Conservation (phyloP, 2,329 filamentous ascomycete species). For the Sporothrix schenckii region DNA sequence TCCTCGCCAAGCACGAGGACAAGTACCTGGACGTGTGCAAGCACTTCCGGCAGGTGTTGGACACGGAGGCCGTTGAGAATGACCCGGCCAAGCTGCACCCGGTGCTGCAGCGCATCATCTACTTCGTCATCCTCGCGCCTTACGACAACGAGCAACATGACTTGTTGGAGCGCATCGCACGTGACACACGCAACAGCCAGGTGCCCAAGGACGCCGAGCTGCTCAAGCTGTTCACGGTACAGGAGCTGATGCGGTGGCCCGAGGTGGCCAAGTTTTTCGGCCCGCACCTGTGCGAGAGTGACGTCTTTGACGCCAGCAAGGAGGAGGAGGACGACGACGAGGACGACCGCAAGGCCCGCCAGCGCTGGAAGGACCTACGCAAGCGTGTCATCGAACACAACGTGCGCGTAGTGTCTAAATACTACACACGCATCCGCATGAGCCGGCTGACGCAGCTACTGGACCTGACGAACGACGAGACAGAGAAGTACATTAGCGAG, state of each 20-base stretch:
- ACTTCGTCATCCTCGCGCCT: constrained; percentile 93
- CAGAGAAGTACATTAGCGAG: constrained; percentile 98
- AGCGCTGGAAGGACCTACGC: constrained; percentile 90
- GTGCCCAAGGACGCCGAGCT: constrained; percentile 81
- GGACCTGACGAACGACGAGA: constrained; percentile 91
- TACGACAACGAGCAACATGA: constrained; percentile 99
- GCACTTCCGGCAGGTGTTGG: constrained; percentile 93
- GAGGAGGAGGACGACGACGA: constrained; percentile 64
- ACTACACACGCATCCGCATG: constrained; percentile 97
- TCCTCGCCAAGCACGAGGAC: constrained; percentile 91
- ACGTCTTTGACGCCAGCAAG: constrained; percentile 77
- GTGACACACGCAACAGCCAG: constrained; percentile 77
- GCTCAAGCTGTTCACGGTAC: constrained; percentile 90
- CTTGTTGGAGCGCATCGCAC: constrained; percentile 87
- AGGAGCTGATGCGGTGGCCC: constrained; percentile 98
- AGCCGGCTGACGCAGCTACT: constrained; percentile 85
- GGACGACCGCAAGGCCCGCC: constrained; percentile 76
- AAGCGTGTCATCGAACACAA: constrained; percentile 99
- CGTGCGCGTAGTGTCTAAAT: constrained; percentile 94
- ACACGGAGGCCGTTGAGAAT: constrained; percentile 93
- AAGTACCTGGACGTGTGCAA: constrained; percentile 99
- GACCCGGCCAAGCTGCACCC: constrained; percentile 83
- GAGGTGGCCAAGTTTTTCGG: constrained; percentile 88
- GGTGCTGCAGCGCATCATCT: constrained; percentile 91
- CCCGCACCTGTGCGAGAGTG: constrained; percentile 81